Evolutionary conservation across 257 asterid species (phyloP).

Genomic region (Solanum etuberosum): DNA sequence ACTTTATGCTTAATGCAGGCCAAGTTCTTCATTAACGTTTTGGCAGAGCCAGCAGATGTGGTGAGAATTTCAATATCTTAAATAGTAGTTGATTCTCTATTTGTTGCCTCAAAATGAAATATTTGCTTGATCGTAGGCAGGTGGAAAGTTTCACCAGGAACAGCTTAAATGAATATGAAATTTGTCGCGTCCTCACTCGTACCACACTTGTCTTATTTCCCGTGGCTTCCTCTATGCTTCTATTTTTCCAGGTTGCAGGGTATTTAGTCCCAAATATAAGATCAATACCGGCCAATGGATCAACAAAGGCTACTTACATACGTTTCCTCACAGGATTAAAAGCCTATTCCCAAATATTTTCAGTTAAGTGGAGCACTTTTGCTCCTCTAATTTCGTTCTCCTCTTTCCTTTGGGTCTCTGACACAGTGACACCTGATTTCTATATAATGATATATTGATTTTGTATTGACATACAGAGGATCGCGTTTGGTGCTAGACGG

Average conservation of each 20-base stretch:
- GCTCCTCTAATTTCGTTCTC: neutral
- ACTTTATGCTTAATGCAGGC: constrained; percentile 43
- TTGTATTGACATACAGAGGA: constrained; percentile 34
- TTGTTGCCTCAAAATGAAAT: neutral
- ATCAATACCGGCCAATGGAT: constrained; percentile 58
- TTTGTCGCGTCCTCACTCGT: neutral
- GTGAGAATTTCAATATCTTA: constrained; percentile 21
- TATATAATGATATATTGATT: neutral
- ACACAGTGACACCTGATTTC: neutral
- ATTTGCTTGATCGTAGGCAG: neutral
- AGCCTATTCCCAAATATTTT: constrained; percentile 90
- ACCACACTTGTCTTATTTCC: neutral
- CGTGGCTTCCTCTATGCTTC: neutral
- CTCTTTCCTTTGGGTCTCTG: neutral
- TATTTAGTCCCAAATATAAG: constrained; percentile 81
- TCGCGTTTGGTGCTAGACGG: constrained; percentile 87
- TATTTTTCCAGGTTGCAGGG: constrained; percentile 55
- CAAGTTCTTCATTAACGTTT: constrained; percentile 86
- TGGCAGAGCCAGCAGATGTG: constrained; percentile 96
- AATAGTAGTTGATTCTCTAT: neutral
- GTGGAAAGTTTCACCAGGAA: neutral
- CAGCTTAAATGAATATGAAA: neutral
- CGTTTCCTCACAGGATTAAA: constrained; percentile 89
- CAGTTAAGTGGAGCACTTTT: constrained; percentile 36
- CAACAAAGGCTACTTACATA: constrained; percentile 80